Conservation (phyloP, 495 filamentous ascomycete species). For the Halenospora varia region DNA sequence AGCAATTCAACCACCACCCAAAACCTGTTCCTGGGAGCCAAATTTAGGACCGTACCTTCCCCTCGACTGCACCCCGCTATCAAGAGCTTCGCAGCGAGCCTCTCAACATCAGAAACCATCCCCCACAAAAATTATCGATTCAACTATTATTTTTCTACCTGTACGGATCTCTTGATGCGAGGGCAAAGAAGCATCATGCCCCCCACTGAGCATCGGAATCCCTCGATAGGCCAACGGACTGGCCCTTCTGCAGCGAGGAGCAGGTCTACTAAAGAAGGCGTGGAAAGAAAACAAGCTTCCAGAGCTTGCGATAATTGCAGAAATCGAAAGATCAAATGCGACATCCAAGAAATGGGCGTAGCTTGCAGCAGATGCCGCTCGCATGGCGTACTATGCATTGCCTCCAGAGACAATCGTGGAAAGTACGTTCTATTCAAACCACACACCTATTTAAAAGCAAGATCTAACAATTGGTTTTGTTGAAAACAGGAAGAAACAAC, state of each 20-base stretch:
- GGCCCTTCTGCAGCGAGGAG: not conserved
- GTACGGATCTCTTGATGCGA: not conserved
- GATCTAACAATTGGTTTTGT: not conserved
- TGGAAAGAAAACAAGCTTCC: not conserved
- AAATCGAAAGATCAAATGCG: not conserved
- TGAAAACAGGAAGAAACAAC: not conserved
- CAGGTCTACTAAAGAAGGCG: not conserved
- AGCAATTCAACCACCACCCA: not conserved
- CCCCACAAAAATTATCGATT: not conserved
- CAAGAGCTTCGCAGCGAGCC: not conserved
- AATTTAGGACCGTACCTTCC: not conserved
- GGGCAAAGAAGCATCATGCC: not conserved
- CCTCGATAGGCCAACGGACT: not conserved
- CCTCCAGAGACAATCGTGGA: not conserved
- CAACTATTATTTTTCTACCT: not conserved
- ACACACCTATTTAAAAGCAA: not conserved
- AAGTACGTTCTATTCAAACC: not conserved
- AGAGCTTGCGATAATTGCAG: not conserved
- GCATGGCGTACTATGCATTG: not conserved
- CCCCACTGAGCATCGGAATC: not conserved
- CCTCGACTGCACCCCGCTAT: not conserved
- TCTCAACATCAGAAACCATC: not conserved
- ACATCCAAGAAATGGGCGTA: not conserved
- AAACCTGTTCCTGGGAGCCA: not conserved
- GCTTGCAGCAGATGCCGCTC: not conserved